Conservation (phyloP, 345 rosid genomes). For the Rubroshorea leprosula region DNA sequence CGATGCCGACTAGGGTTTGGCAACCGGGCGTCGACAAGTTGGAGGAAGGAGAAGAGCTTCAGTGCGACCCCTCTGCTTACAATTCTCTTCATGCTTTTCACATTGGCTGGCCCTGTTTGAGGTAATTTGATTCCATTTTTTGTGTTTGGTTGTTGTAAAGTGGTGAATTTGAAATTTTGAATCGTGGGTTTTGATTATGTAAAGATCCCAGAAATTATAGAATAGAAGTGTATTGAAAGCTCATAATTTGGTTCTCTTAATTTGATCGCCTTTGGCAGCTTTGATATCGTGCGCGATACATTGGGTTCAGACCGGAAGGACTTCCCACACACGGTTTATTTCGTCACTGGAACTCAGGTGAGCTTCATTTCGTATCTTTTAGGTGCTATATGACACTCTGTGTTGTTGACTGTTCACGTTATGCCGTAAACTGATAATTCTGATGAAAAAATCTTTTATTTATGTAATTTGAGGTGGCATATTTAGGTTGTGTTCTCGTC, state of each 20-base stretch:
- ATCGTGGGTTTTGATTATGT: not conserved
- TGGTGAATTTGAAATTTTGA: not conserved
- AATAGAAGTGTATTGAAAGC: not conserved
- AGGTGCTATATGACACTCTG: too few relatives aligned
- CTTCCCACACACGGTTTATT: slow-evolving; percentile 78
- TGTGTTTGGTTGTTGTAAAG: slow-evolving; percentile 4
- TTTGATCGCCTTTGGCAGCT: slow-evolving; percentile 41
- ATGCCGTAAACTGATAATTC: too few relatives aligned
- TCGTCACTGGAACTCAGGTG: slow-evolving; percentile 93
- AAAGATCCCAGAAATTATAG: not conserved
- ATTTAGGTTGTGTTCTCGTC: too few relatives aligned
- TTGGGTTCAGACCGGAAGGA: slow-evolving; percentile 80
- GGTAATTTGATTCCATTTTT: slow-evolving; percentile 33
- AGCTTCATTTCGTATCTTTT: slow-evolving; percentile 14
- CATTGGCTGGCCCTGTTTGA: slow-evolving; percentile 94
- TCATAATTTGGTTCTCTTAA: not conserved
- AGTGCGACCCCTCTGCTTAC: slow-evolving; percentile 85
- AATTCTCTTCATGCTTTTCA: slow-evolving; percentile 88
- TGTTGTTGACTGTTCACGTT: too few relatives aligned
- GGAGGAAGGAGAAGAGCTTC: slow-evolving; percentile 95
- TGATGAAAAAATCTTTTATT: too few relatives aligned
- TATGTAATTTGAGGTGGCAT: too few relatives aligned
- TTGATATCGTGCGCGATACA: slow-evolving; percentile 69
- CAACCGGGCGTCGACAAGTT: slow-evolving; percentile 94
- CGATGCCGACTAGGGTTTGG: slow-evolving; percentile 79